Conservation (phyloP, 306 rosid genomes). For the Cicer pinnatifidum region DNA sequence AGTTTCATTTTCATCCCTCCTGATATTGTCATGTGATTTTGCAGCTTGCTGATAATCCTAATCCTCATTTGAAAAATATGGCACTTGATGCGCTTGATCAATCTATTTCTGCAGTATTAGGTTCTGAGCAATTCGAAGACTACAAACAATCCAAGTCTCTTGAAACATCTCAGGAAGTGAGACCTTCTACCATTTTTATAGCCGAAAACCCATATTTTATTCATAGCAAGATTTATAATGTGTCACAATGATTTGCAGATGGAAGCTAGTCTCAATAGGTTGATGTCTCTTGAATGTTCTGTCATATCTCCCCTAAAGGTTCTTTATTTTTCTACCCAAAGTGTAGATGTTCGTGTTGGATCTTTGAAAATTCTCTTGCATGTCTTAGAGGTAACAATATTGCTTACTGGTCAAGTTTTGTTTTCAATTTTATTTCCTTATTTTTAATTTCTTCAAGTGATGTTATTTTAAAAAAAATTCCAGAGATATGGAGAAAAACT, state of each 20-base stretch:
- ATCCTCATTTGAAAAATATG: constrained; percentile 79
- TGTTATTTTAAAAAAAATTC: constrained; percentile 43
- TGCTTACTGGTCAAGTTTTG: constrained; percentile 38
- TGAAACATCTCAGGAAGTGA: constrained; percentile 62
- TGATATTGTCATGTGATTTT: constrained; percentile 45
- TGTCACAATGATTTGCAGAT: constrained; percentile 51
- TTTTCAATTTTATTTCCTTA: constrained; percentile 36
- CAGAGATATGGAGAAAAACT: constrained; percentile 95
- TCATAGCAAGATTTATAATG: constrained; percentile 40
- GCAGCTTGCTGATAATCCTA: constrained; percentile 91
- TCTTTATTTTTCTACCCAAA: constrained; percentile 82
- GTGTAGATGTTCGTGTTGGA: constrained; percentile 75
- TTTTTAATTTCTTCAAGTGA: constrained; percentile 40
- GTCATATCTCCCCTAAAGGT: constrained; percentile 79
- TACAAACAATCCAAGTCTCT: constrained; percentile 52
- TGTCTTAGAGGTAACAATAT: constrained; percentile 79
- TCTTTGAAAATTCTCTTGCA: constrained; percentile 96
- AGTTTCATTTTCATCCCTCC: constrained; percentile 41
- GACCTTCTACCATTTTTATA: constrained; percentile 48
- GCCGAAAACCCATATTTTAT: constrained; percentile 38
- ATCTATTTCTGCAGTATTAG: constrained; percentile 93
- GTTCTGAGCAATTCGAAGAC: constrained; percentile 73
- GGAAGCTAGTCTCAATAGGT: constrained; percentile 52
- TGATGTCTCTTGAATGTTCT: constrained; percentile 85
- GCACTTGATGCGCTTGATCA: constrained; percentile 93